Percentiles rank a stretch among this genome's conserved stretches.
Conservation (phyloP, 1,284 basidiomycete genomes). For the Phylloboletellus chloephorus region DNA sequence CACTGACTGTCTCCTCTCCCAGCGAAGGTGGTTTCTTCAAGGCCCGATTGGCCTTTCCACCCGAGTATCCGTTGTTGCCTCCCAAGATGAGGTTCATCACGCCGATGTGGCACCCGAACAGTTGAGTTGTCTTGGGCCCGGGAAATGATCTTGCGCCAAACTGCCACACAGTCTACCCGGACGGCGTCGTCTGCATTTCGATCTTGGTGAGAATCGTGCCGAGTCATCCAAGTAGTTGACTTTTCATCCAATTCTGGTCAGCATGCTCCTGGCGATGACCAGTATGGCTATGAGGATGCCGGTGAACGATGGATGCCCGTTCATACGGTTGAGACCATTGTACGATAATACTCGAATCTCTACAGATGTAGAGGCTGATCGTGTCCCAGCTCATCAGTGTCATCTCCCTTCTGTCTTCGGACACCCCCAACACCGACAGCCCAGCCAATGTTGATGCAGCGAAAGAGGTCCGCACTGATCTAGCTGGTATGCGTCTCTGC, state of each 20-base stretch:
- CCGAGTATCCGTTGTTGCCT: conserved; percentile 86
- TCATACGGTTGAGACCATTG: conserved; percentile 95
- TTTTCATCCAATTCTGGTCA: conserved; percentile 29
- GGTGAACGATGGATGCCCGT: conserved; percentile 98
- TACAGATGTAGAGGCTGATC: conserved; percentile 7
- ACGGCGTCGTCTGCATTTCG: conserved; percentile 92
- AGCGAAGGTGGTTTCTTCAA: conserved; percentile 94
- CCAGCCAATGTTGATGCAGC: conserved; percentile 98
- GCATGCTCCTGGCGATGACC: conserved; percentile 96
- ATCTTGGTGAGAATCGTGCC: conserved; percentile 66
- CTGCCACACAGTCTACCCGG: conserved; percentile 68
- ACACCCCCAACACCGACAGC: conserved; percentile 89
- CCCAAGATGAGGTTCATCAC: conserved; percentile 96
- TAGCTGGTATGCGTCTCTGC: conserved; percentile 44
- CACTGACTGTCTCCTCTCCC: conserved; percentile 12
- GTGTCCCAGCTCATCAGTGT: conserved; percentile 81
- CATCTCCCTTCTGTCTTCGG: conserved; percentile 90
- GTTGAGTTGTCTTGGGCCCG: conserved; percentile 42
- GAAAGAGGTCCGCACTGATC: conserved; percentile 79
- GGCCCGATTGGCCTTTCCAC: conserved; percentile 81
- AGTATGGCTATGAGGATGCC: conserved; percentile 97
- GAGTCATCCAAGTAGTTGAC: background rate
- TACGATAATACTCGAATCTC: conserved; percentile 43
- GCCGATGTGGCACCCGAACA: conserved; percentile 99
- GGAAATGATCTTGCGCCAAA: conserved; percentile 6